A percentile compares a stretch with the other conserved stretches of the same genome.
phyloP scores from a whole-genome alignment of 2,329 filamentous ascomycete genomes.

The Stemphylium lycopersici region DNA sequence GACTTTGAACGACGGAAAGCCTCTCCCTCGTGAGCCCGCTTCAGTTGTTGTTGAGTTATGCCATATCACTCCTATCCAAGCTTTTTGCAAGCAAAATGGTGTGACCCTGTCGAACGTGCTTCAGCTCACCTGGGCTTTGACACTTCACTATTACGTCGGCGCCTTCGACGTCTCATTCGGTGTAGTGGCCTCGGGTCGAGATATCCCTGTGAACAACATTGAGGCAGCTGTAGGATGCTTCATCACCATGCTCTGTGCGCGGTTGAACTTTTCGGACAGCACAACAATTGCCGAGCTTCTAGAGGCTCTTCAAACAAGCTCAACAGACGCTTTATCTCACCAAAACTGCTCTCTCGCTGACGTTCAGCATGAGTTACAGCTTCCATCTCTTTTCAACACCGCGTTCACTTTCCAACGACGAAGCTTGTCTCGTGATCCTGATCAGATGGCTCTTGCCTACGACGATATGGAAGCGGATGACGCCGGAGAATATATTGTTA shows the following conservation, averaged over 20 bases:
- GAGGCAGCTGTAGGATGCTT: constrained; percentile 59
- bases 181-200: constrained; percentile 60
- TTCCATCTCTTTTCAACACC: constrained; percentile 46
- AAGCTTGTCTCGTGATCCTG: constrained; percentile 28
- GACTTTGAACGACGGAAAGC: constrained; percentile 44
- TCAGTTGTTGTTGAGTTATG: constrained; percentile 49
- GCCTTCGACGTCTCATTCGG: constrained; percentile 60
- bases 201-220: constrained; percentile 57
- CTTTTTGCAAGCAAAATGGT: constrained; percentile 50
- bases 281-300: constrained; percentile 50
- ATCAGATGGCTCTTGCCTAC: constrained; percentile 36
- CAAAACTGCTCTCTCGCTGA: constrained; percentile 56
- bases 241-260: constrained; percentile 63
- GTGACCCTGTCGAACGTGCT: constrained; percentile 59
- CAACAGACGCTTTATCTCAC: constrained; percentile 55
- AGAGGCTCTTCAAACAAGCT: constrained; percentile 54
- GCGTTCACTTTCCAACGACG: constrained; percentile 46
- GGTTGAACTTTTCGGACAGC: constrained; percentile 49
- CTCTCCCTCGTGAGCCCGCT: constrained; percentile 45
- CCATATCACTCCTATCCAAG: constrained; percentile 25
- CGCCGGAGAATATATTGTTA: constrained; percentile 45
- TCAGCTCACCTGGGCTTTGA: constrained; percentile 60
- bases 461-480: constrained; percentile 46
- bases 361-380: constrained; percentile 45
- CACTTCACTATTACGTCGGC: constrained; percentile 57